These are phyloP conservation scores for Cucurbita argyrosperma DNA, from an alignment of 306 rosid species.

Conservation along the genomic window DNA sequence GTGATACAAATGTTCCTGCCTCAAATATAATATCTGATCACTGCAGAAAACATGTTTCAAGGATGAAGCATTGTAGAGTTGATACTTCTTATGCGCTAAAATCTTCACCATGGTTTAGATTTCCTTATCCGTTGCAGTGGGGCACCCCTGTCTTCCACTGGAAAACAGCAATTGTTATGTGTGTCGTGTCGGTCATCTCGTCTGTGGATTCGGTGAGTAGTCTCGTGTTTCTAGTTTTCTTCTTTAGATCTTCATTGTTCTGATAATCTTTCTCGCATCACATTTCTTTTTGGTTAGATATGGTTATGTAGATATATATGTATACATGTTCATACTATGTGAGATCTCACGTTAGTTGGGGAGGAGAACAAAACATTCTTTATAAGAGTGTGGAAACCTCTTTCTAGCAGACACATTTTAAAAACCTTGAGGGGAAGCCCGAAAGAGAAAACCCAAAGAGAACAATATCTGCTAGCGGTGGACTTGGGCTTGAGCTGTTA, in stretches of 20 bases:
- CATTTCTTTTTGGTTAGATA: not conserved
- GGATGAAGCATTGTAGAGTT: conserved; percentile 88
- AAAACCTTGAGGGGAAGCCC: no score
- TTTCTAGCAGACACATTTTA: no score
- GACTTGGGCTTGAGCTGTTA: no score
- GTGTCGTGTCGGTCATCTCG: conserved; percentile 77
- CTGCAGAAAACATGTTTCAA: conserved; percentile 83
- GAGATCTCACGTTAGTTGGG: no score
- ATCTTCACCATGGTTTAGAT: conserved; percentile 93
- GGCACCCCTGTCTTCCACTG: conserved; percentile 95
- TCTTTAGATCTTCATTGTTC: not conserved
- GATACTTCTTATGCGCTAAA: conserved; percentile 72
- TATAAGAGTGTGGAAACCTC: no score
- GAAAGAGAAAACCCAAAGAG: no score
- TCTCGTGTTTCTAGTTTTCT: not conserved
- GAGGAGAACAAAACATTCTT: no score
- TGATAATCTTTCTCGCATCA: not conserved
- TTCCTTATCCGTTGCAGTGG: conserved; percentile 98
- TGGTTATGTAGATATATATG: not conserved
- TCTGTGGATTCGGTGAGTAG: conserved; percentile 93
- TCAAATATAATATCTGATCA: conserved; percentile 74
- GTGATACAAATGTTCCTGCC: conserved; percentile 79
- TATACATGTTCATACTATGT: not conserved
- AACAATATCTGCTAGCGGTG: no score
- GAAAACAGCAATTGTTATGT: conserved; percentile 93